Base-by-base conservation (phyloP, 2,329 filamentous ascomycete genomes). In the Herpomyces periplanetae region DNA sequence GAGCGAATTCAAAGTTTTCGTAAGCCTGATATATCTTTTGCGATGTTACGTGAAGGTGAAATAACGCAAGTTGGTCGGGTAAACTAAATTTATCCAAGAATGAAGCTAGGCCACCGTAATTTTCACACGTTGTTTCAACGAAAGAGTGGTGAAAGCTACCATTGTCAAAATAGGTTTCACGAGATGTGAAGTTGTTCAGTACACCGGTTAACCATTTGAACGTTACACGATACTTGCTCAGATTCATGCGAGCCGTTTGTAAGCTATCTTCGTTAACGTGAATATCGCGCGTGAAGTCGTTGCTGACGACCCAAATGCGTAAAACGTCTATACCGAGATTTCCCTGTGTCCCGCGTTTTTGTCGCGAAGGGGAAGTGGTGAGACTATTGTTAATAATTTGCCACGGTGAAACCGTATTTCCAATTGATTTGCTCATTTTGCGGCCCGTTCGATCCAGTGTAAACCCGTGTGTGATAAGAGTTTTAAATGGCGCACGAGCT, bases 351-450 rank as follows among this genome's bases (percentile, higher is more conserved):
- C 38, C n/a, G 31, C 26, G 27, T 30, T 30, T 16, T 37, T 29
- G 16, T 26, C 19, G 20, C 29, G 26, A n/a, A 25, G 23, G 13
- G 33, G 25, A 13, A 24, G 34, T 9, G 25, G 25, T 5, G 20
- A 87, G 44, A 3, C 58, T 56, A 4, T 75, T 75, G 20, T 68
- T 54, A 45, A 88, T 80, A 27, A 96, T 71, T 25, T 87, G 48
- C 4, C 52, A 44, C 0, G 75, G 73, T 0, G 55, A 49, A 21
- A 91, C 57, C 11, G 65, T 60, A 31, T 96, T 96, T 8, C 80
- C 80, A 1, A 88, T 42, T 0, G 71, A 88, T 38, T 96, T 96
- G 34, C 73, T 88, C 80, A 96, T 96, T 38, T 96, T 96, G 34
- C 66, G 69, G n/a, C 73, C 73, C 13, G 64, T 44, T 19, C 62